These are phyloP conservation scores for Nidularia pulvinata DNA, from an alignment of 768 basidiomycete species.

Conservation along the genomic window DNA sequence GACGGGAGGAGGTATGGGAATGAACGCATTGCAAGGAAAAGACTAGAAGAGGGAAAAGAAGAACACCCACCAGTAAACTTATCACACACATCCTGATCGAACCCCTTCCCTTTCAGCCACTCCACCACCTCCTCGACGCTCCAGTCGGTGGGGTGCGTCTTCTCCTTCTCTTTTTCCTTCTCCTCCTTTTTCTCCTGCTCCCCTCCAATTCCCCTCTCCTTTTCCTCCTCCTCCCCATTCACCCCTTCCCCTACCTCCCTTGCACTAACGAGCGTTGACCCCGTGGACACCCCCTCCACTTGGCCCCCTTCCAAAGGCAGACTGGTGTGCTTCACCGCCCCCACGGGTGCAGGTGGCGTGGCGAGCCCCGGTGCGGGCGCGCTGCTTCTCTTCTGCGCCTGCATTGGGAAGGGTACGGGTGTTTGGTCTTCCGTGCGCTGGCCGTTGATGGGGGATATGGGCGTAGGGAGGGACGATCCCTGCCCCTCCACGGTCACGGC, in stretches of 20 bases:
- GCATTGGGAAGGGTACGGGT: neutral
- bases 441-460: neutral
- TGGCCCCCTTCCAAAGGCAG: constrained; percentile 1
- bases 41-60: neutral
- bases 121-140: constrained; percentile 84
- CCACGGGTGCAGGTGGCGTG: too few relatives aligned
- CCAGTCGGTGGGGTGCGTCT: constrained; percentile 72
- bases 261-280: constrained; percentile 5
- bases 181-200: constrained; percentile 1
- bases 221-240: constrained; percentile 4
- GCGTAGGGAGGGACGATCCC: neutral
- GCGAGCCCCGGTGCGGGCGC: neutral
- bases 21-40: too few relatives aligned
- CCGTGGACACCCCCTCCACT: too few relatives aligned
- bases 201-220: neutral
- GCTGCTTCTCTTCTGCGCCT: neutral
- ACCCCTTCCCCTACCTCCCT: constrained; percentile 7
- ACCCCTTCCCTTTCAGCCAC: constrained; percentile 85
- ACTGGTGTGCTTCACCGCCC: too few relatives aligned
- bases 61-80: constrained; percentile 80
- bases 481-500: neutral
- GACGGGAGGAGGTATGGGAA: too few relatives aligned
- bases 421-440: neutral
- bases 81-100: constrained; percentile 78
- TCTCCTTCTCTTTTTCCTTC: constrained; percentile 26